Base-by-base conservation (phyloP, 1,284 basidiomycete genomes). In the Moniliella sp. region DNA sequence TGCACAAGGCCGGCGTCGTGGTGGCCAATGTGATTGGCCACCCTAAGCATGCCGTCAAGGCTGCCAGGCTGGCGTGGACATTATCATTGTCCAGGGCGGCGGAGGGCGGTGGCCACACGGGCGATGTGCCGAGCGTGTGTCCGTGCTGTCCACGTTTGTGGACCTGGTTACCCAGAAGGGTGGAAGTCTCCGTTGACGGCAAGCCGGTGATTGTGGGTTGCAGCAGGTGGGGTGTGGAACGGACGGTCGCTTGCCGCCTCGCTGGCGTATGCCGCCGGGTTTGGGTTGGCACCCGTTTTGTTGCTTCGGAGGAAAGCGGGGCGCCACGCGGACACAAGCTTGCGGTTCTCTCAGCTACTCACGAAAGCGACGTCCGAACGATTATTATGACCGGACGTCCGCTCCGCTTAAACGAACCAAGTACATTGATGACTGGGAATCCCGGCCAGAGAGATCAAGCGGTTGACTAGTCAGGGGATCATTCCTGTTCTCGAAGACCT, bases 201-300 rank as follows among this genome's bases (percentile, higher is more conserved):
- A 18, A 49, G 49, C 37, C 43, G 38, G 9, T 42, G 51, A 36
- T 39, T 48, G 28, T 45, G 45, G 4, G 39, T 51, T 5, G 48
- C 49, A 15, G 48, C 49, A 5, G 48, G 48, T 14, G 48, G 50
- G 30, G 50, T 54, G 30, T 51, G 30, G 34, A 40, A 44, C 33
- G 50, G 50, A 13, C 44, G 48, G n/a, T 40, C 40, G 33, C 43
- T 54, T 13, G 50, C 50, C 16, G 45, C 50, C 19, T 37, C 50
- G 15, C 35, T 54, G 28, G 43, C 36, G 32, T 54, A 45, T 38
- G 48, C 44, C 18, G 32, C 44, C 10, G 41, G 27, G 49, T 51
- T 10, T 54, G 50, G 50, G 48, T 54, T 34, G 82, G 82, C 23
- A 81, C 78, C 1, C 71, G 83, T 25, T 91, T 91, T 54, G 79